Evolutionary conservation across 805 yeast genomes (phyloP).

Genomic region (Cyberlindnera petersonii): DNA sequence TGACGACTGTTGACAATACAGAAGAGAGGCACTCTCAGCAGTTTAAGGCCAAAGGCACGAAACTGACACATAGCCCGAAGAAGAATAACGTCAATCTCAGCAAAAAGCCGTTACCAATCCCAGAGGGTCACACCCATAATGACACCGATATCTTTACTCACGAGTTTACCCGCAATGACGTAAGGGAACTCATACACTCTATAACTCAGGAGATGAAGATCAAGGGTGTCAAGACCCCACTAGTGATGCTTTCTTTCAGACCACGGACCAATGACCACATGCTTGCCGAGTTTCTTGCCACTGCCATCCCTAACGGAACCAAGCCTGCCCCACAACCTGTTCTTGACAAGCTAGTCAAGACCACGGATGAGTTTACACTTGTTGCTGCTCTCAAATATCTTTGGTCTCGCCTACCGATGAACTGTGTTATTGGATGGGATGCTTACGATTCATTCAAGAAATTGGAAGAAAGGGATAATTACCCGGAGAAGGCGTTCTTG

Average conservation of each 20-base stretch:
- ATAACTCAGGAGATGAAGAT: conserved; percentile 71
- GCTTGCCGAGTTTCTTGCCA: conserved; percentile 52
- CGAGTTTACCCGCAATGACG: conserved; percentile 58
- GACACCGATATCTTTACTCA: conserved; percentile 29
- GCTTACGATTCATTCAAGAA: conserved; percentile 67
- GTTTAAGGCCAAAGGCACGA: conserved; percentile 16
- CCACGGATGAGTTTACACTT: conserved; percentile 65
- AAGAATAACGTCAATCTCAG: conserved; percentile 4
- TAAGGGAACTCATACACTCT: conserved; percentile 62
- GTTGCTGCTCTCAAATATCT: conserved; percentile 74
- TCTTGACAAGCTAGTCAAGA: conserved; percentile 41
- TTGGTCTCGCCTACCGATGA: conserved; percentile 82
- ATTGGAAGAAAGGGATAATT: conserved; percentile 60
- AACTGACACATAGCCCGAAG: conserved; percentile 14
- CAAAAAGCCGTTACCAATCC: conserved; percentile 19
- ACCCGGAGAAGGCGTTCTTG: conserved; percentile 69
- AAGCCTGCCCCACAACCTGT: conserved; percentile 41
- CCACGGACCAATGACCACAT: conserved; percentile 62
- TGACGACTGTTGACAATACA: not conserved
- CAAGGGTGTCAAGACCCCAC: conserved; percentile 69
- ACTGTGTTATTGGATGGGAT: conserved; percentile 83
- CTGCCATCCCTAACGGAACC: conserved; percentile 56
- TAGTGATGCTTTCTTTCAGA: conserved; percentile 71
- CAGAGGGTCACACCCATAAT: conserved; percentile 8
- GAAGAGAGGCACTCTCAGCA: conserved; percentile 10